Base-by-base conservation (phyloP, 805 yeast genomes). In the Sugiyamaella floridensis region DNA sequence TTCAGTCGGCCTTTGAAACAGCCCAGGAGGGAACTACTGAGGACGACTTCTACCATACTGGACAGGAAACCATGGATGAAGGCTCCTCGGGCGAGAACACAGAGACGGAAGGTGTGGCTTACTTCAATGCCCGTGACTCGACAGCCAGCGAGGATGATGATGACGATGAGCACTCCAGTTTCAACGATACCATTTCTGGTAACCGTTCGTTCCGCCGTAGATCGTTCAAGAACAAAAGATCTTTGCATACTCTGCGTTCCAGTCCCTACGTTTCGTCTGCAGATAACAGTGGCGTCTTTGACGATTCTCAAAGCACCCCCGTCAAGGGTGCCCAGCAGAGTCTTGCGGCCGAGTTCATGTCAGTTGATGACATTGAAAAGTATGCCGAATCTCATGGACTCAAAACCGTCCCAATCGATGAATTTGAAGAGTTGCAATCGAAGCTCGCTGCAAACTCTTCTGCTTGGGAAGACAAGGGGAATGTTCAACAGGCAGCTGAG, bases 11-110 rank as follows among this genome's bases (percentile, higher is more conserved):
- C 2, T 59, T 58, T 45, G 67, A 64, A 45, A 57, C 65, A n/a
- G 61, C 59, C 16, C 61, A 53, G 29, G 65, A 65, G 14, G 64
- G 59, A 22, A 61, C 65, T 16, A 65, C 67, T 9, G 64, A 60
- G 18, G 66, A 61, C 16, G 67, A 63, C 10, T 59, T 50, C 19
- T 65, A 58, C 44, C 58, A 55, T 41, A 64, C 67, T 11, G 66
- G 64, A 12, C 49, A 50, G 22, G 67, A 63, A 45, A 58, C 67
- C 12, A 49, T 60, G 49, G 61, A 55, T 12, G 63, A 55, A 45
- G 51, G 43, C 11, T 57, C 58, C 20, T 54, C 56, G 15, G 69
- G 58, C 37, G 64, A 58, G 19, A 58, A 60, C 40, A 66, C 70
- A 2, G 70, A 67, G 48, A 64, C 67, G 18, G 70, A 67, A 44